These are phyloP conservation scores for Fusarium pseudograminearum DNA, from an alignment of 2,329 filamentous ascomycete genomes.

Conservation along the genomic window DNA sequence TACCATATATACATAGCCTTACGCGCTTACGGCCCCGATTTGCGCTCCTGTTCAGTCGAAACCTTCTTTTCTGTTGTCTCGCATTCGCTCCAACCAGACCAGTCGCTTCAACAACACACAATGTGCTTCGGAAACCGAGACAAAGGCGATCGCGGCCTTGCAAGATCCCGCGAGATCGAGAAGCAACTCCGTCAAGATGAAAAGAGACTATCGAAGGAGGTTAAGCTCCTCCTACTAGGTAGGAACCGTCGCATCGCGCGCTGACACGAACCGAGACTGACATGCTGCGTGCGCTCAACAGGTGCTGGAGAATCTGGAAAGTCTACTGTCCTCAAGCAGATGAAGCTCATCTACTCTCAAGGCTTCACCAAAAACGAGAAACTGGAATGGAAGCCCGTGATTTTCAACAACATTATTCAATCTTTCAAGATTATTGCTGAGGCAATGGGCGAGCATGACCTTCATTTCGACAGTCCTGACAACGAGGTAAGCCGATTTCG, in stretches of 20 bases:
- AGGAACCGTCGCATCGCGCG: constrained; percentile 28
- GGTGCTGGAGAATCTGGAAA: constrained; percentile 92
- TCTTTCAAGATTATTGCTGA: constrained; percentile 91
- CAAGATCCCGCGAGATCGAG: constrained; percentile 83
- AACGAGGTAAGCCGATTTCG: constrained; percentile 74
- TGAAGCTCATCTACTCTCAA: constrained; percentile 96
- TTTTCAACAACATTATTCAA: constrained; percentile 94
- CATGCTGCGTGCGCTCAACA: constrained; percentile 53
- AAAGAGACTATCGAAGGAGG: constrained; percentile 85
- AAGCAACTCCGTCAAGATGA: constrained; percentile 87
- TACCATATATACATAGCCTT: constrained; percentile 7
- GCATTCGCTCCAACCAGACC: constrained; percentile 1
- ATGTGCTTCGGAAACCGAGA: constrained; percentile 76
- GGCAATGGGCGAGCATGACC: constrained; percentile 87
- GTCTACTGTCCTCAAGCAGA: constrained; percentile 97
- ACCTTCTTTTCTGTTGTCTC: constrained; percentile 6
- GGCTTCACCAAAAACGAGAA: constrained; percentile 92
- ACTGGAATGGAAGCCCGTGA: constrained; percentile 93
- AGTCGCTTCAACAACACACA: constrained; percentile 28
- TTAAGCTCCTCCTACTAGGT: constrained; percentile 96
- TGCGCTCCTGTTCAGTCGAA: neutral
- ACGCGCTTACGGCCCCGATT: constrained; percentile 9
- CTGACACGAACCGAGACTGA: constrained; percentile 22
- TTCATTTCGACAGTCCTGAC: constrained; percentile 80
- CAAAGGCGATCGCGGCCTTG: constrained; percentile 61